Percentiles rank a stretch among this genome's conserved stretches.
Evolutionary conservation across 257 asterid genomes (phyloP).

Genomic region (Fraxinus pennsylvanica): DNA sequence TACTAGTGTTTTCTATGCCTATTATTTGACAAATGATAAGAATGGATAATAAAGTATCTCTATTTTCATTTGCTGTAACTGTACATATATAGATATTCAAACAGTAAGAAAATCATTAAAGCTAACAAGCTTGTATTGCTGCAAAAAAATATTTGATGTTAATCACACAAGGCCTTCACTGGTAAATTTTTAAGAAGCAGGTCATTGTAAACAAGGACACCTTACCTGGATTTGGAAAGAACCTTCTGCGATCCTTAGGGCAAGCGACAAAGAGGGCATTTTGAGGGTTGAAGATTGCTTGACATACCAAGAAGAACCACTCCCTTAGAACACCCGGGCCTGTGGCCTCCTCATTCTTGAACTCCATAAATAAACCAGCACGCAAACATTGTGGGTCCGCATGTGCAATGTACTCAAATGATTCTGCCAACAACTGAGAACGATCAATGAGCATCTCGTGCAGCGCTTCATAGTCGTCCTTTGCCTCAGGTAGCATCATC

Average conservation of each 20-base stretch:
- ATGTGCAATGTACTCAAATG: slow-evolving; percentile 70
- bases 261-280: slow-evolving; percentile 90
- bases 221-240: slow-evolving; percentile 94
- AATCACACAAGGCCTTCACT: neutral
- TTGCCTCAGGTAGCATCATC: slow-evolving; percentile 84
- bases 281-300: slow-evolving; percentile 84
- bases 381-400: slow-evolving; percentile 68
- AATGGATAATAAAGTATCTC: neutral
- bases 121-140: slow-evolving; percentile 14
- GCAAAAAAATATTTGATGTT: neutral
- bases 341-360: slow-evolving; percentile 96
- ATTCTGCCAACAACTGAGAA: slow-evolving; percentile 68
- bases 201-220: neutral
- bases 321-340: slow-evolving; percentile 98
- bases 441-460: slow-evolving; percentile 98
- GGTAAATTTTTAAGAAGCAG: slow-evolving; percentile 5
- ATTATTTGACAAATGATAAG: slow-evolving; percentile 11
- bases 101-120: slow-evolving; percentile 16
- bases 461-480: slow-evolving; percentile 79
- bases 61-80: neutral
- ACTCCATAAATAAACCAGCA: slow-evolving; percentile 89
- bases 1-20: neutral
- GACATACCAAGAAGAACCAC: slow-evolving; percentile 95
- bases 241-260: slow-evolving; percentile 92
- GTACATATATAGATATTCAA: slow-evolving; percentile 2